Percentiles rank a stretch among this genome's conserved stretches.
Conservation (phyloP, 2,329 filamentous ascomycete genomes). For the Sclerotinia glacialis region DNA sequence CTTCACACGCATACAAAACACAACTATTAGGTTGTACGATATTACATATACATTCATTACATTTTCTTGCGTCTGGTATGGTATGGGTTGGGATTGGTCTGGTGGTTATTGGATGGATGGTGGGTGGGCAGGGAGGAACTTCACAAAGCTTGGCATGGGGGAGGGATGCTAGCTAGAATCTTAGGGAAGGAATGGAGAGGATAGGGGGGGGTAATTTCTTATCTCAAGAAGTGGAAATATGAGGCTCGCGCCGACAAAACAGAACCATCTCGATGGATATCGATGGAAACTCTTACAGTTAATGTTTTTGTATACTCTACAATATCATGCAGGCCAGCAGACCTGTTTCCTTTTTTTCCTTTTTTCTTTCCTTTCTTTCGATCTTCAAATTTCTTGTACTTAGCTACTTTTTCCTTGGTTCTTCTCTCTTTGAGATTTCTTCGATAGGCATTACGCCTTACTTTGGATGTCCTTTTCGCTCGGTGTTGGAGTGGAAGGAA, state of each 20-base stretch:
- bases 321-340: constrained; percentile 1
- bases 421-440: not conserved
- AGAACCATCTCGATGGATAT: not conserved
- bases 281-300: not conserved
- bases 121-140: not conserved
- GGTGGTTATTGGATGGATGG: not conserved
- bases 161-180: constrained; percentile 5
- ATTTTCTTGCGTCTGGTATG: constrained; percentile 21
- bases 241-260: constrained; percentile 9
- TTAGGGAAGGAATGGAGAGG: not conserved
- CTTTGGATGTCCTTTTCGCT: constrained; percentile 10
- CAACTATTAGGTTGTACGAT: constrained; percentile 7
- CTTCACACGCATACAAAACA: not conserved
- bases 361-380: not conserved
- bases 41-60: constrained; percentile 15
- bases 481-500: constrained; percentile 4
- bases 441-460: not conserved
- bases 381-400: not conserved
- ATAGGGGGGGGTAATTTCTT: not conserved
- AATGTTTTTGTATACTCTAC: constrained; percentile 12
- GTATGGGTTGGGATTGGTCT: not conserved
- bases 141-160: constrained; percentile 6
- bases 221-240: not conserved
- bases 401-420: constrained; percentile 2
- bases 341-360: not conserved